Evolutionary conservation across 2,329 filamentous ascomycete genomes (phyloP).

Genomic region (Neonectria punicea): DNA sequence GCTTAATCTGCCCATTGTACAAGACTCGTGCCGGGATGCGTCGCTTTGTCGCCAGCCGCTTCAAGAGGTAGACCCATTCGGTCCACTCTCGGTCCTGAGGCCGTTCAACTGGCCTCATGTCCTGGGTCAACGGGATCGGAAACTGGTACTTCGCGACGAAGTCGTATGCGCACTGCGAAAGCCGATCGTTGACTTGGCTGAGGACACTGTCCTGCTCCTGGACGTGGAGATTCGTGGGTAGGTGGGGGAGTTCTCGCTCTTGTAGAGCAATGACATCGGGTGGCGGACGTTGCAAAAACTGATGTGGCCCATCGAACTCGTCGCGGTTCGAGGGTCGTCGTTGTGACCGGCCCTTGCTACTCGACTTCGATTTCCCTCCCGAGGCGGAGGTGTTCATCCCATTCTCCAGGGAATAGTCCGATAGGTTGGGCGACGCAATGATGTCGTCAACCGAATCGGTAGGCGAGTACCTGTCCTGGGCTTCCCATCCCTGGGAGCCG

Average conservation of each 20-base stretch:
- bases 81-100: slow-evolving; percentile 88
- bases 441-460: slow-evolving; percentile 69
- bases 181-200: slow-evolving; percentile 82
- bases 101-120: slow-evolving; percentile 80
- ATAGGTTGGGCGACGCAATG: slow-evolving; percentile 66
- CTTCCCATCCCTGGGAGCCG: slow-evolving; percentile 58
- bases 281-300: slow-evolving; percentile 79
- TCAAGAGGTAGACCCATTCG: slow-evolving; percentile 90
- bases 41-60: slow-evolving; percentile 85
- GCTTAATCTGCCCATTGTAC: slow-evolving; percentile 92
- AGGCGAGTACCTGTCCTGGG: slow-evolving; percentile 63
- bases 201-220: slow-evolving; percentile 88
- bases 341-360: slow-evolving; percentile 61
- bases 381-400: slow-evolving; percentile 53
- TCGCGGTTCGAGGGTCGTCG: slow-evolving; percentile 83
- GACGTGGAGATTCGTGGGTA: slow-evolving; percentile 83
- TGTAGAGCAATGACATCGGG: slow-evolving; percentile 78
- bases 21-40: slow-evolving; percentile 85
- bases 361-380: slow-evolving; percentile 56
- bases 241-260: slow-evolving; percentile 82
- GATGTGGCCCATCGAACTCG: slow-evolving; percentile 89
- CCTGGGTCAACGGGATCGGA: slow-evolving; percentile 83
- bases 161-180: slow-evolving; percentile 88
- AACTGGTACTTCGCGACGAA: slow-evolving; percentile 94
- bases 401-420: slow-evolving; percentile 69